Conservation (phyloP, 495 filamentous ascomycete genomes). For the Staphylotrichum longicolle region DNA sequence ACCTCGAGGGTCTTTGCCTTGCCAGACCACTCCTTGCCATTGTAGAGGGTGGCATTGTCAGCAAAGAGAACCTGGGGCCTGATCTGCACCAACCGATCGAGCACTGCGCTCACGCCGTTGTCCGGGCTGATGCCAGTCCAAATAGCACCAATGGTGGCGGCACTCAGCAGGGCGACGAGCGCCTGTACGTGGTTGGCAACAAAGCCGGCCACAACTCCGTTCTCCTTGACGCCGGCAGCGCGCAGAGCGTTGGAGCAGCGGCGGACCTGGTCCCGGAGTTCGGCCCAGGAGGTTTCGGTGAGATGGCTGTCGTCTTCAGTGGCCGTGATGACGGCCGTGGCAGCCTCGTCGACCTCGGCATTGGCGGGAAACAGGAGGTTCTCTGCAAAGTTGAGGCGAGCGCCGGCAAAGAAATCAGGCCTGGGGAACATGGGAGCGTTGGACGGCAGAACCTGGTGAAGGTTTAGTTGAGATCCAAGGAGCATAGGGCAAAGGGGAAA, state of each 20-base stretch:
- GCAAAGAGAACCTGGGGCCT: constrained; percentile 76
- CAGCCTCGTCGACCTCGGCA: constrained; percentile 47
- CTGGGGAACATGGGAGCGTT: constrained; percentile 74
- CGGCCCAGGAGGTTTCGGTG: constrained; percentile 69
- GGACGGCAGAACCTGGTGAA: constrained; percentile 63
- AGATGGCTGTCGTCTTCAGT: constrained; percentile 65
- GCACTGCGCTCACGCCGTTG: constrained; percentile 66
- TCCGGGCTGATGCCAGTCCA: constrained; percentile 90
- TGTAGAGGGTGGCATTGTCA: constrained; percentile 84
- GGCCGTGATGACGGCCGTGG: constrained; percentile 68
- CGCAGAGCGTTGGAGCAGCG: constrained; percentile 68
- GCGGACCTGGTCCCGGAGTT: constrained; percentile 74
- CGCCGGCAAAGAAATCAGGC: constrained; percentile 76
- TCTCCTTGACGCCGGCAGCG: constrained; percentile 61
- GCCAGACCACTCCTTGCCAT: constrained; percentile 75
- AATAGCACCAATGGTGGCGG: constrained; percentile 76
- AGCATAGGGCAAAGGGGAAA: constrained; percentile 3
- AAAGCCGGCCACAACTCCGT: constrained; percentile 75
- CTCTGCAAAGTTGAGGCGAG: constrained; percentile 84
- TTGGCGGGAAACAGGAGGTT: constrained; percentile 78
- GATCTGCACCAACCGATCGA: constrained; percentile 82
- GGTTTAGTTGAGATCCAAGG: constrained; percentile 10
- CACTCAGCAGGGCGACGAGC: constrained; percentile 80
- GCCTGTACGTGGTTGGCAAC: constrained; percentile 84
- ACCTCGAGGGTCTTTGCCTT: constrained; percentile 71